These are phyloP conservation scores for Fraxinus excelsior DNA, from an alignment of 257 asterid species.

Conservation along the genomic window DNA sequence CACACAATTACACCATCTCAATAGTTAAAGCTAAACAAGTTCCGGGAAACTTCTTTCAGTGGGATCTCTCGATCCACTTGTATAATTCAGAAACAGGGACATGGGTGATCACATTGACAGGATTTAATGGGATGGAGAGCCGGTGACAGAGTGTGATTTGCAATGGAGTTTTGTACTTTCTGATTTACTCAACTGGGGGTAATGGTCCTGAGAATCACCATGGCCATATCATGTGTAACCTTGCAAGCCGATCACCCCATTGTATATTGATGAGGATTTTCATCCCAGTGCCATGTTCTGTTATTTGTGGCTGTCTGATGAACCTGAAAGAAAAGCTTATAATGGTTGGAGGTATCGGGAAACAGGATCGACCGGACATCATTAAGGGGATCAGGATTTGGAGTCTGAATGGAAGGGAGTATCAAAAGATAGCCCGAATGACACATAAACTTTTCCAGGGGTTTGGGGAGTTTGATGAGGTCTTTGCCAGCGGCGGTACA, in stretches of 20 bases:
- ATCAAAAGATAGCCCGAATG: slow-evolving; percentile 84
- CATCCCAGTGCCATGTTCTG: slow-evolving; percentile 74
- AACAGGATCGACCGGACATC: slow-evolving; percentile 72
- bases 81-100: slow-evolving; percentile 57
- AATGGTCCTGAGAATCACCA: slow-evolving; percentile 67
- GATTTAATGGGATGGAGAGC: slow-evolving; percentile 83
- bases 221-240: slow-evolving; percentile 65
- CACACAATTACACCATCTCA: slow-evolving; percentile 50
- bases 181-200: slow-evolving; percentile 73
- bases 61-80: slow-evolving; percentile 82
- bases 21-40: slow-evolving; percentile 83
- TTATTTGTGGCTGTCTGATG: slow-evolving; percentile 92
- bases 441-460: slow-evolving; percentile 92
- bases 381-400: slow-evolving; percentile 92
- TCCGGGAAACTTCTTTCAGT: slow-evolving; percentile 71
- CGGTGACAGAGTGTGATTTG: slow-evolving; percentile 91
- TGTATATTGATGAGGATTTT: slow-evolving; percentile 65
- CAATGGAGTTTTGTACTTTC: slow-evolving; percentile 65
- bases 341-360: slow-evolving; percentile 96
- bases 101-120: slow-evolving; percentile 65
- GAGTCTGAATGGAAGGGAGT: slow-evolving; percentile 68
- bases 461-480: slow-evolving; percentile 93
- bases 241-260: slow-evolving; percentile 37
- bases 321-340: slow-evolving; percentile 72
- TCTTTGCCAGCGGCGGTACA: slow-evolving; percentile 87